Evolutionary conservation across 306 rosid genomes (phyloP).

Genomic region (Cicer yamashitae): DNA sequence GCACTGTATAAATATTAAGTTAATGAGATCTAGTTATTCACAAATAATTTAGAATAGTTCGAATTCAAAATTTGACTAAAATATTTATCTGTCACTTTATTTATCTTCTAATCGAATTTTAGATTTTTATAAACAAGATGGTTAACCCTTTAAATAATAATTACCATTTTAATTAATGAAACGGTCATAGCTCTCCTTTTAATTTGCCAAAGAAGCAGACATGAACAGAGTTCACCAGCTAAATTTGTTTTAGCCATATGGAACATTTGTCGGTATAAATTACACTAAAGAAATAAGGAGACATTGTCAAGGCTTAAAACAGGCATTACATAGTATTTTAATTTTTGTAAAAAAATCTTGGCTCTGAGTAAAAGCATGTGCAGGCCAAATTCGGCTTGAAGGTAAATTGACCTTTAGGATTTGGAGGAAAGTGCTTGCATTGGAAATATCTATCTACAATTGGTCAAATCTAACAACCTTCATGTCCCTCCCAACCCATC

Average conservation of each 20-base stretch:
- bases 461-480: not conserved
- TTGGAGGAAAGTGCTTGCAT: conserved; percentile 24
- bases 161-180: not conserved
- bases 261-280: not conserved
- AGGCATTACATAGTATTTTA: not conserved
- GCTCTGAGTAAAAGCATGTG: conserved; percentile 14
- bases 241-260: conserved; percentile 22
- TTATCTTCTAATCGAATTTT: no score
- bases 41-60: no score
- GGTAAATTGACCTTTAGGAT: not conserved
- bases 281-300: not conserved
- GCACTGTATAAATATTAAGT: no score
- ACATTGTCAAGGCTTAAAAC: conserved; percentile 22
- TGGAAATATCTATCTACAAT: conserved; percentile 24
- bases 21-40: no score
- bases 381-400: conserved; percentile 58
- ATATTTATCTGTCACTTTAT: no score
- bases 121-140: no score
- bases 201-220: not conserved
- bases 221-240: not conserved
- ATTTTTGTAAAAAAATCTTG: not conserved
- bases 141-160: not conserved
- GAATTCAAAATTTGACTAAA: no score
- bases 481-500: no score
- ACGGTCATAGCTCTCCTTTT: not conserved